phyloP scores from a whole-genome alignment of 169 alveolate species.

The Cryptosporidium sp. region DNA sequence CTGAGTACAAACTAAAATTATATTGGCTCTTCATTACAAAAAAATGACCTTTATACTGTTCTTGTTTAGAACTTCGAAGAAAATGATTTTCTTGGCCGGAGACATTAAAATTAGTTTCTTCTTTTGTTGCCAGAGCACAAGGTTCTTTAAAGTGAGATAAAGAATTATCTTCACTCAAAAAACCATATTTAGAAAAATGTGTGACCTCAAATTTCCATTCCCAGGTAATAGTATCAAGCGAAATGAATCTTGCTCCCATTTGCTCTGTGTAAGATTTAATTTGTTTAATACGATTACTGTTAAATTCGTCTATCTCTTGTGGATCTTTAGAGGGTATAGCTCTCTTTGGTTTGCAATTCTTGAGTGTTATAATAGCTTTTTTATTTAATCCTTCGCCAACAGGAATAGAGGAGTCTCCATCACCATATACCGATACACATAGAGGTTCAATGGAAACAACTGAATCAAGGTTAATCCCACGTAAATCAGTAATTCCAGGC shows the following conservation, averaged over 20 bases:
- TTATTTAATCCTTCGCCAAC: slow-evolving; percentile 84
- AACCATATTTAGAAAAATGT: slow-evolving; percentile 63
- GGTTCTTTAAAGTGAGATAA: not conserved
- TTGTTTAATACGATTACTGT: slow-evolving; percentile 33
- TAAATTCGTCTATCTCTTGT: slow-evolving; percentile 27
- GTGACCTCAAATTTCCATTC: slow-evolving; percentile 71
- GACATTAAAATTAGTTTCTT: not conserved
- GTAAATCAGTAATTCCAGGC: slow-evolving; percentile 86
- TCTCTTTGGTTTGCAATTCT: slow-evolving; percentile 80
- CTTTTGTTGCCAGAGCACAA: not conserved
- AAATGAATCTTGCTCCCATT: slow-evolving; percentile 73
- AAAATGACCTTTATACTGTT: not conserved
- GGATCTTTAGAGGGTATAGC: not conserved
- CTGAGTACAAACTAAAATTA: slow-evolving; percentile 5
- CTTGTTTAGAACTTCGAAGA: not conserved
- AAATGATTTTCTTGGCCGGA: not conserved
- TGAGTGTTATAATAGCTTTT: slow-evolving; percentile 79
- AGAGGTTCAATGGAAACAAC: slow-evolving; percentile 79
- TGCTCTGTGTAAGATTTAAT: slow-evolving; percentile 68
- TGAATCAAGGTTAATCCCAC: slow-evolving; percentile 84
- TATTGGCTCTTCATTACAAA: slow-evolving; percentile 5
- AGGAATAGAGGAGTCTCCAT: slow-evolving; percentile 75
- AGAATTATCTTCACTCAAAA: not conserved
- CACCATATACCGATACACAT: slow-evolving; percentile 75
- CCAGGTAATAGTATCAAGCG: slow-evolving; percentile 70